These are phyloP conservation scores for Cardamine occulta DNA, from an alignment of 345 rosid species.

Conservation along the genomic window DNA sequence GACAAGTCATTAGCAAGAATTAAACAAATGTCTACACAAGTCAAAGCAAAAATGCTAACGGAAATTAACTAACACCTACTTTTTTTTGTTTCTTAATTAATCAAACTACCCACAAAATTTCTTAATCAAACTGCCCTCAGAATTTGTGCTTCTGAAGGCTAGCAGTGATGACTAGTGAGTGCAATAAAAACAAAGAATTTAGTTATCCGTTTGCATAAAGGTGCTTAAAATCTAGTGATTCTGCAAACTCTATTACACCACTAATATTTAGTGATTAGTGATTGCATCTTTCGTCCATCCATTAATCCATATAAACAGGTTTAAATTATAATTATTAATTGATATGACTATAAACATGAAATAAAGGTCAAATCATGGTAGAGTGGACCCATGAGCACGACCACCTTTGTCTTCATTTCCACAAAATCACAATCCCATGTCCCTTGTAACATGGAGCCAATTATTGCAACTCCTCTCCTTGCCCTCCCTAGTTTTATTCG, in stretches of 20 bases:
- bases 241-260: background rate
- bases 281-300: background rate
- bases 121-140: background rate
- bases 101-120: background rate
- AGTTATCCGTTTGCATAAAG: background rate
- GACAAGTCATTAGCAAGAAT: constrained; percentile 16
- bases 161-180: background rate
- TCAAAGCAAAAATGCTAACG: constrained; percentile 13
- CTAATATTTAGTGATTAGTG: background rate
- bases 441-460: constrained; percentile 33
- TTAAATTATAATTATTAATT: background rate
- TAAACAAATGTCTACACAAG: constrained; percentile 18
- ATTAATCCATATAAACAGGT: background rate
- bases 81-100: constrained; percentile 2
- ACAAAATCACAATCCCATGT: constrained; percentile 25
- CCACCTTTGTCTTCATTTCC: constrained; percentile 35
- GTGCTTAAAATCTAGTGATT: background rate
- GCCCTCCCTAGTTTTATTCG: constrained; percentile 7
- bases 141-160: background rate
- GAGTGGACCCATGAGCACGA: constrained; percentile 35
- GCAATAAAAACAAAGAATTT: background rate
- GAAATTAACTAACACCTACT: constrained; percentile 20
- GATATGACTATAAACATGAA: background rate
- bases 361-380: constrained; percentile 33
- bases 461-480: constrained; percentile 22